Evolutionary conservation across 1,139 yeast genomes (phyloP).

Genomic region (Taiozyma sp.): DNA sequence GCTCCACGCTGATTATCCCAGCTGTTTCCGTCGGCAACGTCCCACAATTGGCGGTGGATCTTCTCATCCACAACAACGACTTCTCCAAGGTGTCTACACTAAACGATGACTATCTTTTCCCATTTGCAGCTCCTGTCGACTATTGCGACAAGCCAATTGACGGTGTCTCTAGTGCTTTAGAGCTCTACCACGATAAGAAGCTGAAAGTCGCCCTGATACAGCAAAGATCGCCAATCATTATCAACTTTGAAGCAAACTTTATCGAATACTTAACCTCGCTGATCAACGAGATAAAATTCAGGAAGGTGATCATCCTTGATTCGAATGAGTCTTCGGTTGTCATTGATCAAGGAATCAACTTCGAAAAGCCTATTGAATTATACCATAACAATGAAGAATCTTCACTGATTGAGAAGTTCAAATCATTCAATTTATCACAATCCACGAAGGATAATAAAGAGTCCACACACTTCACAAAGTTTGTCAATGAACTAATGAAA

Average conservation of each 20-base stretch:
- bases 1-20: conserved; percentile 50
- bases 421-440: conserved; percentile 11
- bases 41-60: conserved; percentile 78
- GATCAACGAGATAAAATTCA: conserved; percentile 46
- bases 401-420: conserved; percentile 7
- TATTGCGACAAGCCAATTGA: conserved; percentile 20
- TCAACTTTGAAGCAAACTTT: conserved; percentile 52
- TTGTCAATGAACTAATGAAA: conserved; percentile 4
- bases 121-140: conserved; percentile 83
- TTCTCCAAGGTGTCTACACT: conserved; percentile 50
- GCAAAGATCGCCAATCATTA: conserved; percentile 80
- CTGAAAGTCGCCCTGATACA: conserved; percentile 57
- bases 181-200: conserved; percentile 43
- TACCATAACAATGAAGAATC: conserved; percentile 17
- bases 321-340: conserved; percentile 61
- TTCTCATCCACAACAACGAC: conserved; percentile 59
- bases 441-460: conserved; percentile 2
- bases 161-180: conserved; percentile 52
- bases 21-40: conserved; percentile 85
- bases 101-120: conserved; percentile 62
- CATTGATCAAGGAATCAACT: conserved; percentile 27
- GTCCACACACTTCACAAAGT: conserved; percentile 8
- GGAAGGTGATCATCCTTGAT: conserved; percentile 55
- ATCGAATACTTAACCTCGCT: conserved; percentile 39
- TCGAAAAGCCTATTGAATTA: conserved; percentile 22